These are phyloP conservation scores for Jimgerdemannia lactiflua DNA, from an alignment of 192 early-diverging fungal genomes.

Conservation along the genomic window DNA sequence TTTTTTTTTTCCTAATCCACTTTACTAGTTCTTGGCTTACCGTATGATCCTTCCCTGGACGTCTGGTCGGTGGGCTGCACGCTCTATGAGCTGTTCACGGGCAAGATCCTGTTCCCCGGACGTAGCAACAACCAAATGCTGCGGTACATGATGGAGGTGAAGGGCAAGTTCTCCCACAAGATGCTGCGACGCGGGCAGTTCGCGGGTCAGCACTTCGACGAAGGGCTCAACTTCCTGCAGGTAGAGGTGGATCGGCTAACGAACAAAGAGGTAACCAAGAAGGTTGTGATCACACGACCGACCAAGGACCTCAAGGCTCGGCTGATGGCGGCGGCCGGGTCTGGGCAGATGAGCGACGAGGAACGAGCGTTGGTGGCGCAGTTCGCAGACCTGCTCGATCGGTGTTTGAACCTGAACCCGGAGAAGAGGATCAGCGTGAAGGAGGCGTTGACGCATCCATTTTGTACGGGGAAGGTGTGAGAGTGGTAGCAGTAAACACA, in stretches of 20 bases:
- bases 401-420: constrained; percentile 77
- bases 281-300: constrained; percentile 63
- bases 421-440: constrained; percentile 84
- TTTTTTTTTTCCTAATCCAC: not conserved
- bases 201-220: constrained; percentile 84
- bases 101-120: constrained; percentile 93
- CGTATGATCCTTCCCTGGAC: constrained; percentile 87
- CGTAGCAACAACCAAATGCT: constrained; percentile 97
- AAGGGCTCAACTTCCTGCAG: constrained; percentile 63
- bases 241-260: constrained; percentile 62
- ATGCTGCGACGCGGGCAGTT: constrained; percentile 85
- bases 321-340: constrained; percentile 48
- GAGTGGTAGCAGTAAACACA: not conserved
- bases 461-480: constrained; percentile 54
- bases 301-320: constrained; percentile 68
- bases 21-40: constrained; percentile 72
- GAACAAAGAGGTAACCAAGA: constrained; percentile 65
- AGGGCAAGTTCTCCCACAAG: constrained; percentile 84
- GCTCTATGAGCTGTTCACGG: constrained; percentile 94
- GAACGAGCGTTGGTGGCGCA: constrained; percentile 56
- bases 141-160: constrained; percentile 87
- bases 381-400: constrained; percentile 88
- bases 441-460: constrained; percentile 89
- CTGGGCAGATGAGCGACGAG: constrained; percentile 51
- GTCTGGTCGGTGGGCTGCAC: constrained; percentile 97